Percentiles rank a stretch among this genome's conserved stretches.
phyloP scores from a whole-genome alignment of 2,329 filamentous ascomycete genomes.

The Mollisiaceae sp. region DNA sequence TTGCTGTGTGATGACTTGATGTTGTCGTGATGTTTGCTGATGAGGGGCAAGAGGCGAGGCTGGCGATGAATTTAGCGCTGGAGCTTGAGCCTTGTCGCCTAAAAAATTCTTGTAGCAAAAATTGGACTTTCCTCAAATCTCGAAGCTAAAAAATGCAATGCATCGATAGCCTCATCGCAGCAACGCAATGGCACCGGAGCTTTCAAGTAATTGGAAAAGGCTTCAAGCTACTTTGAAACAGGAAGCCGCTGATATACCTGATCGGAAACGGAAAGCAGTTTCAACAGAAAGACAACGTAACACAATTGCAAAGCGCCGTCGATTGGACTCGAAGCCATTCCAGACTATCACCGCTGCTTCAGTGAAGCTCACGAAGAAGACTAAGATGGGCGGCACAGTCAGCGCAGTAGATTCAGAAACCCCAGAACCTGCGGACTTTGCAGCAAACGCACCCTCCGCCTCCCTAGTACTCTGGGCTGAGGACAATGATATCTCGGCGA shows the following conservation, averaged over 20 bases:
- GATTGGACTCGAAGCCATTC: conserved; percentile 36
- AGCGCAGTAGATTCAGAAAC: conserved; percentile 47
- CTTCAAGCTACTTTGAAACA: conserved; percentile 65
- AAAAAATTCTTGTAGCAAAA: background rate
- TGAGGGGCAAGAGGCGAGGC: conserved; percentile 34
- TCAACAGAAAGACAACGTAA: conserved; percentile 40
- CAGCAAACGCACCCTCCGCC: conserved; percentile 51
- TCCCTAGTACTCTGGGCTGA: conserved; percentile 65
- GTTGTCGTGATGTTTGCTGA: conserved; percentile 17
- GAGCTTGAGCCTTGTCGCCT: conserved; percentile 2
- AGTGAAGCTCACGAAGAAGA: conserved; percentile 20
- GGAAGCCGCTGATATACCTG: conserved; percentile 44
- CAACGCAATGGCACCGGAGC: conserved; percentile 42
- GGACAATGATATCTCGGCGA: conserved; percentile 64
- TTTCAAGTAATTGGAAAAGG: conserved; percentile 80
- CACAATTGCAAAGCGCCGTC: conserved; percentile 42
- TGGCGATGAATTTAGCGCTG: conserved; percentile 24
- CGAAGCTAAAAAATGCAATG: conserved; percentile 13
- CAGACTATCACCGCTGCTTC: conserved; percentile 13
- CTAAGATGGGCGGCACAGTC: conserved; percentile 61
- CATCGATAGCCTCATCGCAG: conserved; percentile 17
- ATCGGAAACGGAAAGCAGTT: conserved; percentile 43
- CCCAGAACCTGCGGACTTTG: conserved; percentile 38
- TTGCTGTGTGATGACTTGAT: conserved; percentile 26
- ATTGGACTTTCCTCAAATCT: conserved; percentile 45